Evolutionary conservation across 768 basidiomycete species (phyloP).

Genomic region (Tylopilus cervinicoccineus): DNA sequence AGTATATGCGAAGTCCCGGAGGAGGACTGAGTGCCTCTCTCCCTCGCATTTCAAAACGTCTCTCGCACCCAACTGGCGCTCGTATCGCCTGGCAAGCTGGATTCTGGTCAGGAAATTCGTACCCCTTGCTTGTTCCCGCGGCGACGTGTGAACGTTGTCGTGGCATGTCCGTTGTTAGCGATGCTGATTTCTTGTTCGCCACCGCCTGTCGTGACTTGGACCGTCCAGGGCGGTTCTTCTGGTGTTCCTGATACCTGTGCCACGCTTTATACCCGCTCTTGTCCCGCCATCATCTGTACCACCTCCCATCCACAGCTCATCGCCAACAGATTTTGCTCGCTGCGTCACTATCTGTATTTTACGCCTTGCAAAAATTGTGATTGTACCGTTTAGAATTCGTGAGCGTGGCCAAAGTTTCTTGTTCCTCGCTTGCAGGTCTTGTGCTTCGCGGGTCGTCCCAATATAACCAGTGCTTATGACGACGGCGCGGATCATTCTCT

Average conservation of each 20-base stretch:
- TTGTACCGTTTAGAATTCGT: slow-evolving; percentile 17
- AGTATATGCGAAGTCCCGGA: slow-evolving; percentile 33
- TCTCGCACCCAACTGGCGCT: neutral
- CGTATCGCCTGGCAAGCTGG: slow-evolving; percentile 21
- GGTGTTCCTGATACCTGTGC: slow-evolving; percentile 31
- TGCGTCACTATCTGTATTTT: slow-evolving; percentile 19
- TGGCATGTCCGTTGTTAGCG: slow-evolving; percentile 11
- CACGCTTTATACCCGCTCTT: slow-evolving; percentile 26
- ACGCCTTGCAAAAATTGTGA: slow-evolving; percentile 3
- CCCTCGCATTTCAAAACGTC: neutral
- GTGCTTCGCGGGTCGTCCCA: too few relatives aligned
- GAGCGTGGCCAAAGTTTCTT: neutral
- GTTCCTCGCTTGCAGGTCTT: slow-evolving; percentile 7
- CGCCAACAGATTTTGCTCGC: slow-evolving; percentile 12
- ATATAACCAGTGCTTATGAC: too few relatives aligned
- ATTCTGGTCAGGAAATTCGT: slow-evolving; percentile 7
- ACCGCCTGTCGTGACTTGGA: slow-evolving; percentile 13
- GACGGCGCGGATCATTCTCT: too few relatives aligned
- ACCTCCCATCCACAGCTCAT: slow-evolving; percentile 20
- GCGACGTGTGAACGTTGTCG: slow-evolving; percentile 14
- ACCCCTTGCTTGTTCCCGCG: slow-evolving; percentile 9
- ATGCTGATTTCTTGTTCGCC: slow-evolving; percentile 25
- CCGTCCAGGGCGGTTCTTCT: slow-evolving; percentile 12
- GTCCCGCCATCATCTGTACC: slow-evolving; percentile 25
- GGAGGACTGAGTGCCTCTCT: slow-evolving; percentile 20